Percentiles rank a stretch among this genome's conserved stretches.
phyloP scores from a whole-genome alignment of 148 eudicot genomes.

The Silene latifolia region DNA sequence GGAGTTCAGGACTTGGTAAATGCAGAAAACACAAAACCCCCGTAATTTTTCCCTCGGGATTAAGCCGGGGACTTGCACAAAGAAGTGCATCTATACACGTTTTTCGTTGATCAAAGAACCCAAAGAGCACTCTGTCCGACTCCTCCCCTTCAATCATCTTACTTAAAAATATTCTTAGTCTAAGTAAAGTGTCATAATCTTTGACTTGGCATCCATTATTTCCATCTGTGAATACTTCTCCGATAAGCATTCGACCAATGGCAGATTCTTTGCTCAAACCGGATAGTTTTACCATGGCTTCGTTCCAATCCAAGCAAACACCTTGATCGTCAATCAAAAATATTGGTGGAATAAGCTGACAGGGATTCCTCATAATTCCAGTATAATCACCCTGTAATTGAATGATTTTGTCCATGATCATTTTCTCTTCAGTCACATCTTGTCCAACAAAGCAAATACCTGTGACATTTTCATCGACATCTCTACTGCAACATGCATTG shows the following conservation, averaged over 20 bases:
- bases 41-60: constrained; percentile 48
- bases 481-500: constrained; percentile 73
- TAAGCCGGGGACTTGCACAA: constrained; percentile 53
- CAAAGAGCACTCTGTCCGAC: constrained; percentile 54
- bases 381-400: constrained; percentile 63
- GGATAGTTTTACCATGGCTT: constrained; percentile 61
- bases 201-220: constrained; percentile 67
- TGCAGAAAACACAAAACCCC: constrained; percentile 76
- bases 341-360: constrained; percentile 77
- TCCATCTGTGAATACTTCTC: constrained; percentile 65
- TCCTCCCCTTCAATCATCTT: constrained; percentile 45
- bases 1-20: constrained; percentile 80
- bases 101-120: constrained; percentile 48
- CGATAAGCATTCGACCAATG: constrained; percentile 59
- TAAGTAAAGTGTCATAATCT: constrained; percentile 57
- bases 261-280: constrained; percentile 58
- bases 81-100: constrained; percentile 56
- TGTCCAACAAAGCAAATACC: constrained; percentile 79
- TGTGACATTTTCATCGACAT: constrained; percentile 42
- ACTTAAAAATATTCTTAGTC: constrained; percentile 55
- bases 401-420: constrained; percentile 55
- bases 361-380: constrained; percentile 58
- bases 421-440: constrained; percentile 61
- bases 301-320: constrained; percentile 79
- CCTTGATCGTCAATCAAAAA: constrained; percentile 70